Base-by-base conservation (phyloP, 352 stramenopile species). In the Globisporangium cylindrosporum region DNA sequence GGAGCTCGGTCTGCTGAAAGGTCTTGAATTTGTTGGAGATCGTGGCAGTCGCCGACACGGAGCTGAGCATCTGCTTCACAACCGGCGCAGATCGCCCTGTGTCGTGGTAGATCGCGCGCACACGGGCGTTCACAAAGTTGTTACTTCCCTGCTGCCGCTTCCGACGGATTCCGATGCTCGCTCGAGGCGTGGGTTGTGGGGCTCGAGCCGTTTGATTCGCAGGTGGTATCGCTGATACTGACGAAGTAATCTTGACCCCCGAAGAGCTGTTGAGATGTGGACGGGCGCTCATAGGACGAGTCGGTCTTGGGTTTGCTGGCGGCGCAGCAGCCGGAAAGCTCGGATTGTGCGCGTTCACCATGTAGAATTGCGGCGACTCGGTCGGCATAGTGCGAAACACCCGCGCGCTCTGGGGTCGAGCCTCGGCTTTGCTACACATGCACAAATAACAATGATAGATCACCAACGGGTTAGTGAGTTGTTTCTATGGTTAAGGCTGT, bases 331-430 rank as follows among this genome's bases (percentile, higher is more conserved):
- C 12, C 22, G 57, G 53, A 60, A 76, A 73, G 49, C 60, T 71
- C 6, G 76, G 74, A 53, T 85, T 87, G 29, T 72, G 67, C 5
- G 69, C 60, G 51, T 84, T 81, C 8, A 78, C 72, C 80, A 87
- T 87, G 60, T 84, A 89, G 54, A 89, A 86, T 53, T 82, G 71
- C 0, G 80, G 73, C 0, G 80, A 80, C 60, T 90, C 82, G 14
- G 67, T 79, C 25, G 78, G 78, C 46, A 80, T 70, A 29, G 71
- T 78, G 8, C 73, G 78, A 46, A 77, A 5, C 1, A 73, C 43
- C 18, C 76, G 76, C 2, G 76, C 78, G 51, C 78, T 86, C 10
- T 74, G 78, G 25, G 77, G 80, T 12, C 82, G 74, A 64, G 73
- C 25, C 25, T 67, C 64, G 6, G 73, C 49, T 73, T 85, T 78